Evolutionary conservation across 768 basidiomycete genomes (phyloP), one percentile per base, ranked within the genome.

Genomic region (Kwoniella heveanensis): DNA sequence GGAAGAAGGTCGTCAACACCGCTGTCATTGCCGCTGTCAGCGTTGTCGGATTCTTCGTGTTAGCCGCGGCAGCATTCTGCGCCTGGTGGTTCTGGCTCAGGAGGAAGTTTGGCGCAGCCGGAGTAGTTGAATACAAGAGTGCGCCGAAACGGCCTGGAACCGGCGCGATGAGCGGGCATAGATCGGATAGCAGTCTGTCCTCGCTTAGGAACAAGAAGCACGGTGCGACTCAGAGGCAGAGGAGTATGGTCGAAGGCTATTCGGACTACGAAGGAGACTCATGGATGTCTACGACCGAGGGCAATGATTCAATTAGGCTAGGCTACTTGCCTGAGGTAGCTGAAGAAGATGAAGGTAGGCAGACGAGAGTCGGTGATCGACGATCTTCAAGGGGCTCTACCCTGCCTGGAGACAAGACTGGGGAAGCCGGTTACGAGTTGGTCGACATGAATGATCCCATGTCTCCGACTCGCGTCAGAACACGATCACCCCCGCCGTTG

Each of bases 51-150:
- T 77, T 77, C 57, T 72, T 79, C 54, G 69, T 75, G 15, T 17
- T 79, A 10, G 77, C 78, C 0, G 76, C 72, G 2, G 74, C 56
- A 7, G 59, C 69, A 13, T 79, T 79, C 65, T 73, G 74, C 53
- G 77, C 74, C 24, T 79, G 78, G 78, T 79, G 73, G 68, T 79
- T 79, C 65, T 79, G 76, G 74, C 69, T 74, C 7, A 67, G 77
- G 27, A 52, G 73, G 29, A 77, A 76, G 46, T 70, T 70, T 44
- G 78, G 77, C 6, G 64, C 62, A 5, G 37, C 32, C 17, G 77
- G 75, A 6, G 62, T 60, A 24, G 70, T 72, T 1, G 54, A 49
- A 2, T 71, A 74, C 53, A 49, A 62, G 15, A 54, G 47, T 15
- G 54, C 59, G 0, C 54, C 61, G 1, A 49, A 22, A 13, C 50